Base-by-base conservation (phyloP, 768 basidiomycete species). In the Kwoniella dendrophila region DNA sequence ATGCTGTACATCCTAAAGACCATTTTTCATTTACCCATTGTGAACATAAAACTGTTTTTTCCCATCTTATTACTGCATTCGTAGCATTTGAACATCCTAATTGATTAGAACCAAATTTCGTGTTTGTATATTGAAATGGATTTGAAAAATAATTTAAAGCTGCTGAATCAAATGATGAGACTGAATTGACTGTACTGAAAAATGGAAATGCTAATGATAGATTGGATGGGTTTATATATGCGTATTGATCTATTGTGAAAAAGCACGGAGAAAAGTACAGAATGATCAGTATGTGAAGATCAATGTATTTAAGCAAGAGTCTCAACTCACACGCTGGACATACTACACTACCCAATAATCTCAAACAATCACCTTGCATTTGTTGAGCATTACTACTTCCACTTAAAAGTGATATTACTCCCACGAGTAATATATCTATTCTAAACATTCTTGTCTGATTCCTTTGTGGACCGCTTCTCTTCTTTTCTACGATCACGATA, bases 61-160 rank as follows among this genome's bases (percentile, higher is more conserved):
- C 67, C 54, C 68, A 79, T 27, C 75, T 47, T 27, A 79, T 67
- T 14, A 67, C 64, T 6, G 71, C 72, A 6, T 38, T 56, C 0
- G 64, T 68, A 4, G 75, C 75, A 62, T 77, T 78, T 12, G 58
- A 62, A 56, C 78, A 79, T 11, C 76, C 78, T n/a, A 79, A 65
- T 56, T 76, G 64, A 29, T 70, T 60, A 16, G 44, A 61, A 2
- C 60, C 53, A 43, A 77, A 78, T 52, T 79, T 76, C 8, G 73
- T 76, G 33, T 52, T 52, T 33, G 67, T 57, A 52, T 65, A 77
- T 55, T 79, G 70, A 55, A 65, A 54, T 7, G 70, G 69, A 48
- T 78, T 67, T 24, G 66, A 66, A 27, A 79, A 71, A 59, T 79
- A 79, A 14, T 52, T 49, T 22, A 78, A 55, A 3, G 71, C 78